These are phyloP conservation scores for Jatropha multifida DNA, from an alignment of 441 rosid genomes.

Conservation along the genomic window DNA sequence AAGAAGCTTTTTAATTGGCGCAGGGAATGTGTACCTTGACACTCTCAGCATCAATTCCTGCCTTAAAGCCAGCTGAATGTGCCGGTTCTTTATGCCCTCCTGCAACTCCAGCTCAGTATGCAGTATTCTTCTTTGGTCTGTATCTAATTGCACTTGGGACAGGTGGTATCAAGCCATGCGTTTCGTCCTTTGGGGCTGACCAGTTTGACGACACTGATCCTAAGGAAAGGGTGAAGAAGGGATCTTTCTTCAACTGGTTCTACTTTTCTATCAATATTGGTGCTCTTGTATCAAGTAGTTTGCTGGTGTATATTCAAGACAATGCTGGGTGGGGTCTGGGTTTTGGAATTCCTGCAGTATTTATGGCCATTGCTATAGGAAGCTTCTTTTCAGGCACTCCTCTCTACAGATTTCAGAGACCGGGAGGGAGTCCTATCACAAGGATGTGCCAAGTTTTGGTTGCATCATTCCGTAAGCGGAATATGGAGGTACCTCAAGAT, in stretches of 20 bases:
- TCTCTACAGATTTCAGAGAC: constrained; percentile 77
- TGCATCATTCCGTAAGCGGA: constrained; percentile 66
- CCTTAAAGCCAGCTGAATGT: constrained; percentile 61
- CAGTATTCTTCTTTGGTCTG: constrained; percentile 70
- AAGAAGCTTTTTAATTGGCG: constrained; percentile 21
- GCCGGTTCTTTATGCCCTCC: constrained; percentile 59
- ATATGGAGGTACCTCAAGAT: constrained; percentile 53
- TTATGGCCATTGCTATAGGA: constrained; percentile 75
- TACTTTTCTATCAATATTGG: constrained; percentile 85
- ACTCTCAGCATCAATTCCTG: constrained; percentile 79
- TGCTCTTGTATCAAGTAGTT: constrained; percentile 67
- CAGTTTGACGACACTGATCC: constrained; percentile 87
- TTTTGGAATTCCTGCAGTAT: constrained; percentile 81
- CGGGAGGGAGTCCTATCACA: constrained; percentile 81
- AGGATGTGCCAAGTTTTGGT: constrained; percentile 76
- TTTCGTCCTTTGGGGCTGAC: constrained; percentile 82
- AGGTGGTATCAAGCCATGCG: constrained; percentile 96
- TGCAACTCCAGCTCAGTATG: constrained; percentile 60
- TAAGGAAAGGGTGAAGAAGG: constrained; percentile 66
- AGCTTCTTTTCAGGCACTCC: constrained; percentile 85
- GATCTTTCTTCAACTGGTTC: constrained; percentile 87
- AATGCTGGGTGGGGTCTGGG: constrained; percentile 91
- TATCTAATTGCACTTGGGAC: constrained; percentile 83
- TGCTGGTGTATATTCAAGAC: constrained; percentile 82
- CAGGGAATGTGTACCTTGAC: constrained; percentile 87